Conservation (phyloP, 1,139 yeast genomes). For the Eremothecium gossypii region DNA sequence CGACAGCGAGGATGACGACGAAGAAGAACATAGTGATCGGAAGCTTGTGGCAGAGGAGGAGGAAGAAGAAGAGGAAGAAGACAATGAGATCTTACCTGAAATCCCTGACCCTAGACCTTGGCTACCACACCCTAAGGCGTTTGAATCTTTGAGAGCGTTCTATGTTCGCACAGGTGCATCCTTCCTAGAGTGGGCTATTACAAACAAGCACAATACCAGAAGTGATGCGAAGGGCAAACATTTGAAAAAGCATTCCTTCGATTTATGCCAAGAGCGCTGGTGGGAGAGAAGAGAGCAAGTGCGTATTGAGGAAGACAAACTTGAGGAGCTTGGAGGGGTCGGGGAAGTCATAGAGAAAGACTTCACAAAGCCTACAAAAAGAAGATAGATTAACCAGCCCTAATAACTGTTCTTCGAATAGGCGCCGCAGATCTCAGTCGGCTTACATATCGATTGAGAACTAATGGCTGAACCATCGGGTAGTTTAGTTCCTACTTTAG, state of each 20-base stretch:
- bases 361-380: conserved; percentile 34
- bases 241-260: conserved; percentile 81
- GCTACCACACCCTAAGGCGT: conserved; percentile 97
- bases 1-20: conserved; percentile 46
- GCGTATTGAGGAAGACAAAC: conserved; percentile 74
- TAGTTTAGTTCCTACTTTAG: too few species aligned
- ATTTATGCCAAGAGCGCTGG: conserved; percentile 88
- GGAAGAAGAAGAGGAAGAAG: conserved; percentile 54
- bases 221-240: conserved; percentile 87
- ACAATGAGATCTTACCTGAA: conserved; percentile 49
- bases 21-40: conserved; percentile 41
- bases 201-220: conserved; percentile 40
- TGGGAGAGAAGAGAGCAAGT: conserved; percentile 98
- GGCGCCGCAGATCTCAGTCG: too few species aligned
- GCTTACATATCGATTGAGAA: too few species aligned
- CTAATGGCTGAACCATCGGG: too few species aligned
- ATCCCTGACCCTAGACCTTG: conserved; percentile 90
- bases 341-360: conserved; percentile 84
- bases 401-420: too few species aligned
- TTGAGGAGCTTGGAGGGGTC: conserved; percentile 87
- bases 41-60: conserved; percentile 44
- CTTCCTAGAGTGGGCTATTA: conserved; percentile 87
- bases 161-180: conserved; percentile 80
- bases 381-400: conserved; percentile 23
- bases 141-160: conserved; percentile 73